Conservation (phyloP, 2,329 filamentous ascomycete species). For the Pseudogymnoascus sp. region DNA sequence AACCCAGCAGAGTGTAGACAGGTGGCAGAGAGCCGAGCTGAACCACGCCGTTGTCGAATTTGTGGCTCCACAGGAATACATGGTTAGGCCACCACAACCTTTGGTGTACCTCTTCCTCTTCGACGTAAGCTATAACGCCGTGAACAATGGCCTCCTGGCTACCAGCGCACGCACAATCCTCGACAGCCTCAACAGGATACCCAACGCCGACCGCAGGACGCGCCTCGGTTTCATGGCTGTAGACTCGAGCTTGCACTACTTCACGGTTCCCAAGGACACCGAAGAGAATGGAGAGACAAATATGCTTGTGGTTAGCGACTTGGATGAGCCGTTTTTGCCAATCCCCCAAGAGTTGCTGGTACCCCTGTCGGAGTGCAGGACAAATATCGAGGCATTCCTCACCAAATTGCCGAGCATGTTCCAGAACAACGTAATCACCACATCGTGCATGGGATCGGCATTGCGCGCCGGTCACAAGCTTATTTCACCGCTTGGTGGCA, state of each 20-base stretch:
- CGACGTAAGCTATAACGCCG: constrained; percentile 84
- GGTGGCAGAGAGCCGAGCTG: constrained; percentile 85
- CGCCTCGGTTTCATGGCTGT: constrained; percentile 91
- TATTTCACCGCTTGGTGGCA: constrained; percentile 87
- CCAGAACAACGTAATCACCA: constrained; percentile 80
- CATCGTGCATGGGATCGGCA: constrained; percentile 91
- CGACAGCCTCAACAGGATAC: constrained; percentile 92
- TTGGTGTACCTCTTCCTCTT: constrained; percentile 93
- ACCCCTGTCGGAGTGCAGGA: constrained; percentile 76
- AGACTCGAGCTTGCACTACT: constrained; percentile 91
- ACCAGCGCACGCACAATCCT: constrained; percentile 89
- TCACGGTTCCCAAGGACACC: constrained; percentile 81
- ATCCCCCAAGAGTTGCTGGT: constrained; percentile 88
- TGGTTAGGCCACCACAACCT: constrained; percentile 94
- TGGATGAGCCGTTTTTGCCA: constrained; percentile 93
- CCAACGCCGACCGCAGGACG: constrained; percentile 91
- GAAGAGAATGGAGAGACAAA: constrained; percentile 76
- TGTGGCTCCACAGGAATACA: constrained; percentile 96
- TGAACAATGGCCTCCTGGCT: constrained; percentile 82
- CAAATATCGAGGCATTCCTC: constrained; percentile 86
- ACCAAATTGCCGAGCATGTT: constrained; percentile 93
- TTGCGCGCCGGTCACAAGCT: constrained; percentile 90
- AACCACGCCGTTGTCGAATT: constrained; percentile 98
- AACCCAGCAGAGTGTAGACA: constrained; percentile 80
- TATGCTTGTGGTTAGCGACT: constrained; percentile 89